Evolutionary conservation across 2,329 filamentous ascomycete genomes (phyloP).

Genomic region (Didymella pinodella): DNA sequence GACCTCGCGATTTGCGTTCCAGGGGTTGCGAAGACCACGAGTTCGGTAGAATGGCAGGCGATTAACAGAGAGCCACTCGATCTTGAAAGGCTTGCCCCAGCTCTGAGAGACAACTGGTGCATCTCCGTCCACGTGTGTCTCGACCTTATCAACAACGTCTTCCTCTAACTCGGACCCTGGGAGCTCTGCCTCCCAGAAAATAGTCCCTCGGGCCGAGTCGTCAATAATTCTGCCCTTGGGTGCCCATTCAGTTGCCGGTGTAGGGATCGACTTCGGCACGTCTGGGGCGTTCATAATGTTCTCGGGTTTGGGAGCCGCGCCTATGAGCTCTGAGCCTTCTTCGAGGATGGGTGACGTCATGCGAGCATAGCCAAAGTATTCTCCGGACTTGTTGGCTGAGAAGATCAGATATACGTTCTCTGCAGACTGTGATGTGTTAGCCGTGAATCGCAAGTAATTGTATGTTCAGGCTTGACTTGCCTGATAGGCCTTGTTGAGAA

Average conservation of each 20-base stretch:
- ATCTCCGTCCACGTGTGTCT: constrained; percentile 50
- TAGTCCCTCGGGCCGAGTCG: constrained; percentile 90
- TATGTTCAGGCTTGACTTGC: constrained; percentile 57
- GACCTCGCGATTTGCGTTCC: constrained; percentile 94
- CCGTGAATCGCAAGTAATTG: neutral
- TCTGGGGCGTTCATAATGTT: constrained; percentile 64
- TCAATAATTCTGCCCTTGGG: constrained; percentile 89
- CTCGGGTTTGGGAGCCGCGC: constrained; percentile 69
- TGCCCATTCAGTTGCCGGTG: constrained; percentile 77
- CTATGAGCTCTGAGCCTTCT: constrained; percentile 61
- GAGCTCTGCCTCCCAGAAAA: constrained; percentile 89
- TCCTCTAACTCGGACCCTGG: constrained; percentile 63
- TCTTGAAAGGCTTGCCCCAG: constrained; percentile 89
- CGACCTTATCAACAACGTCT: constrained; percentile 52
- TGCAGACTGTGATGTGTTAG: constrained; percentile 63
- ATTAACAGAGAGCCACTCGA: constrained; percentile 88
- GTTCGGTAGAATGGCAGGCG: constrained; percentile 89
- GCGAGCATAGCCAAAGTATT: constrained; percentile 93
- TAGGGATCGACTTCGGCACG: constrained; percentile 79
- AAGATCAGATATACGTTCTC: constrained; percentile 93
- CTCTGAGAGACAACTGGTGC: constrained; percentile 61
- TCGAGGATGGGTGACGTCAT: constrained; percentile 87
- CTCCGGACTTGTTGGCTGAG: constrained; percentile 95
- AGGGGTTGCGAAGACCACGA: constrained; percentile 85
- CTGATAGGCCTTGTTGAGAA: constrained; percentile 81